These are phyloP conservation scores for Pythium dissimile DNA, from an alignment of 352 stramenopile species.

Conservation along the genomic window DNA sequence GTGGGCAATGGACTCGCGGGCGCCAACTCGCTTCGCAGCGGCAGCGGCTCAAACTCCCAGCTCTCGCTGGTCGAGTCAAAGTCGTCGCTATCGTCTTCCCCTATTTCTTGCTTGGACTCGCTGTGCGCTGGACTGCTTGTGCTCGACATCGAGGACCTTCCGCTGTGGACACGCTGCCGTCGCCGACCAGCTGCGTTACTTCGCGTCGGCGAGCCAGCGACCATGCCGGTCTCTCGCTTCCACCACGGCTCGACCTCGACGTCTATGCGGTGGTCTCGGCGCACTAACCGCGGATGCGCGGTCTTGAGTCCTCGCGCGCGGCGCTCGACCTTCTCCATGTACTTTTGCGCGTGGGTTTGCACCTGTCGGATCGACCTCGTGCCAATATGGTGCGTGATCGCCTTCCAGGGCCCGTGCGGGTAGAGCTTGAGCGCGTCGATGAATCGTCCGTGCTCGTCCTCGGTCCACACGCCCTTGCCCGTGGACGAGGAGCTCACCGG, in stretches of 20 bases:
- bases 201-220: conserved; percentile 1
- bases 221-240: conserved; percentile 5
- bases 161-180: not conserved
- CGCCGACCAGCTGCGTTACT: not conserved
- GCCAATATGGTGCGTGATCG: conserved; percentile 15
- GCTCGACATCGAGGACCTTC: not conserved
- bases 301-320: conserved; percentile 16
- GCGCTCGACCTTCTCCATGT: conserved; percentile 17
- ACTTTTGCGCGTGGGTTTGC: conserved; percentile 23
- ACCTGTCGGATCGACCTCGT: conserved; percentile 19
- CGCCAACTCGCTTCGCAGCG: not conserved
- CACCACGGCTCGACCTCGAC: conserved; percentile 15
- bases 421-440: conserved; percentile 23
- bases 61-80: not conserved
- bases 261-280: conserved; percentile 17
- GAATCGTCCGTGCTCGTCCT: conserved; percentile 24
- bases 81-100: not conserved
- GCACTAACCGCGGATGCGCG: conserved; percentile 1
- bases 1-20: not conserved
- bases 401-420: conserved; percentile 14
- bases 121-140: not conserved
- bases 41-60: conserved; percentile 9
- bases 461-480: conserved; percentile 15
- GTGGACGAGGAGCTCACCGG: not conserved
- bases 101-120: not conserved